Base-by-base conservation (phyloP, 495 filamentous ascomycete species). In the Tuber melanosporum region DNA sequence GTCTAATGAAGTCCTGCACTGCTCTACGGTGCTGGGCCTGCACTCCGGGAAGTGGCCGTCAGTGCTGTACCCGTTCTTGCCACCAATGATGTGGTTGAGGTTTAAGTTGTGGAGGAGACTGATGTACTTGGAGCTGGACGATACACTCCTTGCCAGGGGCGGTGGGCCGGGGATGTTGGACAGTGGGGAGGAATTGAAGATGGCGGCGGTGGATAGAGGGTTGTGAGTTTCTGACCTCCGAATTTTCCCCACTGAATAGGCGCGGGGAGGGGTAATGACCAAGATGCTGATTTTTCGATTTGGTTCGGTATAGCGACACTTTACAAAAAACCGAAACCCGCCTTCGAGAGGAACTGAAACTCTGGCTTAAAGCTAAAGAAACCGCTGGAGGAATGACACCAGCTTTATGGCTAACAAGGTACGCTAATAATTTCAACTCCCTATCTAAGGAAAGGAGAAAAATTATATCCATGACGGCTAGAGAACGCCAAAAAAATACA, bases 71-170 rank as follows among this genome's bases (percentile, higher is more conserved):
- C 57, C 57, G 57, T 66, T 66, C 57, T 77, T 76, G 47, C 73
- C 41, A 84, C 87, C 73, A 83, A 87, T 73, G 73, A 71, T 49
- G 73, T 86, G 75, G 77, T 32, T 75, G 71, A 84, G 80, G 75
- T 73, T 76, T 19, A 73, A 79, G 46, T 32, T 84, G 5, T 71
- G 73, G 74, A 75, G 75, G 36, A 70, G 73, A 26, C 66, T 83
- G 36, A 76, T 79, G 72, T 82, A 83, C 73, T 47, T 83, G 80
- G 94, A 97, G 86, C 86, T 98, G 42, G 98, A 98, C 86, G 94
- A 98, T 84, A 97, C 94, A 22, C 88, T 99, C n/a, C 94, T 94
- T 83, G 93, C 94, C 69, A 94, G 92, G 1, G 78, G 81, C 8
- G 81, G 81, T 49, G 81, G 81, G 1, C 72, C 72, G 19, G 70